Percentiles rank a stretch among this genome's conserved stretches.
Evolutionary conservation across 2,329 filamentous ascomycete species (phyloP).

Genomic region (Trichoderma hamatum): DNA sequence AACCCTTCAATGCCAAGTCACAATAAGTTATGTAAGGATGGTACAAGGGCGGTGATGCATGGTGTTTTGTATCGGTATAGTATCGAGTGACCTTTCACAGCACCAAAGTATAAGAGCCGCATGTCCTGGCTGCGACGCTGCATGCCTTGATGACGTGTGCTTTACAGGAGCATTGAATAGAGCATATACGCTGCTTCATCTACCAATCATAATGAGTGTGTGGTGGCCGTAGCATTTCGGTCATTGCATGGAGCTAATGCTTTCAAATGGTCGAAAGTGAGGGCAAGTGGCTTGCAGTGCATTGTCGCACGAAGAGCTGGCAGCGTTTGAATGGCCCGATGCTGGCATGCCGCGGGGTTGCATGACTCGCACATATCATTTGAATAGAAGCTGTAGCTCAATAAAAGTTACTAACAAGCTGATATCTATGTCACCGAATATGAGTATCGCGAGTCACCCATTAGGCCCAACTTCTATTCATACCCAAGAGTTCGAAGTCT

Average conservation of each 20-base stretch:
- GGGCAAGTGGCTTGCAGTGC: slow-evolving; percentile 1
- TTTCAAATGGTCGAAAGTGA: background rate
- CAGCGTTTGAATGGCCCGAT: background rate
- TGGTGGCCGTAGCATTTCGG: background rate
- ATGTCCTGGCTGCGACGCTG: background rate
- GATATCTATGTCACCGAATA: background rate
- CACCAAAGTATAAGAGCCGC: background rate
- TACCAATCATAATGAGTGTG: background rate
- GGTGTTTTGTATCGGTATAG: background rate
- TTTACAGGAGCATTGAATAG: background rate
- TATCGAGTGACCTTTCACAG: background rate
- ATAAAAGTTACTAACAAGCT: background rate
- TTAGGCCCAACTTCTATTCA: background rate
- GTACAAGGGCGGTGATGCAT: background rate
- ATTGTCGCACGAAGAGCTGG: slow-evolving; percentile 2
- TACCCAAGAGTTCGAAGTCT: background rate
- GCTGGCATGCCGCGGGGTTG: background rate
- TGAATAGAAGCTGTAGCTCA: background rate
- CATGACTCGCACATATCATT: background rate
- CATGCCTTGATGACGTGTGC: background rate
- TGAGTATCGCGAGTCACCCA: background rate
- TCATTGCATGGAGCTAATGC: background rate
- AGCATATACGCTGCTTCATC: background rate
- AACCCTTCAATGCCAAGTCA: background rate
- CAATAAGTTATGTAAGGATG: background rate